Evolutionary conservation across 192 early-diverging fungal genomes (phyloP).

Genomic region (Coemansia sp.): DNA sequence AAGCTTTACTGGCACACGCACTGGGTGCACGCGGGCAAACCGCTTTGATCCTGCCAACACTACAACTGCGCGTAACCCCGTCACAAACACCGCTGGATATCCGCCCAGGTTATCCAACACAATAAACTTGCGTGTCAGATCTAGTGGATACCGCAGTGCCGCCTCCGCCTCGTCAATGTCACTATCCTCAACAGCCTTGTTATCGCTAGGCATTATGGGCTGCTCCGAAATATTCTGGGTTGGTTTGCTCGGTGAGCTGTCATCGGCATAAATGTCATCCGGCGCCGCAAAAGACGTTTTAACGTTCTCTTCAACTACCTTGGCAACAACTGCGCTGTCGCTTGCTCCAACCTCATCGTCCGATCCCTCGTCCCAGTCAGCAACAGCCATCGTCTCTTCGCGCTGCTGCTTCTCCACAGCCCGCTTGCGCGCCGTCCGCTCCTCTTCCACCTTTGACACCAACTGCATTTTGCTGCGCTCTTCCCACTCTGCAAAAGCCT

Average conservation of each 20-base stretch:
- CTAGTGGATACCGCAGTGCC: conserved; percentile 10
- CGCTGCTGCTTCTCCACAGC: conserved; percentile 22
- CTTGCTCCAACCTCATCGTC: conserved; percentile 14
- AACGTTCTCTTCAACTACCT: background rate
- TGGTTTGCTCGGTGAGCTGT: background rate
- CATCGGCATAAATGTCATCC: conserved; percentile 12
- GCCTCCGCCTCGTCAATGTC: background rate
- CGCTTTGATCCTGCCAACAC: conserved; percentile 41
- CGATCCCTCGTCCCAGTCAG: conserved; percentile 47
- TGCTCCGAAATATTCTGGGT: background rate
- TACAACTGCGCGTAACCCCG: conserved; percentile 28
- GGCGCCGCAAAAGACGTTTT: background rate
- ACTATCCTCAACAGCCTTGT: background rate
- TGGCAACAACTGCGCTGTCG: background rate
- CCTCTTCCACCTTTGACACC: conserved; percentile 12
- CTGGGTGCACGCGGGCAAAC: conserved; percentile 46
- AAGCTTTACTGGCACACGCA: conserved; percentile 26
- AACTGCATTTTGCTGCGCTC: conserved; percentile 15
- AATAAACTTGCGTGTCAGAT: conserved; percentile 24
- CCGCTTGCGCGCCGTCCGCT: conserved; percentile 13
- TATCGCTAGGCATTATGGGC: background rate
- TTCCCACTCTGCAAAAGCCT: conserved; percentile 31
- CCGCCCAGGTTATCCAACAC: conserved; percentile 44
- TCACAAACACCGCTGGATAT: conserved; percentile 38
- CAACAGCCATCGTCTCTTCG: conserved; percentile 24